Conservation (phyloP, 306 rosid species). For the Arachis stenosperma region DNA sequence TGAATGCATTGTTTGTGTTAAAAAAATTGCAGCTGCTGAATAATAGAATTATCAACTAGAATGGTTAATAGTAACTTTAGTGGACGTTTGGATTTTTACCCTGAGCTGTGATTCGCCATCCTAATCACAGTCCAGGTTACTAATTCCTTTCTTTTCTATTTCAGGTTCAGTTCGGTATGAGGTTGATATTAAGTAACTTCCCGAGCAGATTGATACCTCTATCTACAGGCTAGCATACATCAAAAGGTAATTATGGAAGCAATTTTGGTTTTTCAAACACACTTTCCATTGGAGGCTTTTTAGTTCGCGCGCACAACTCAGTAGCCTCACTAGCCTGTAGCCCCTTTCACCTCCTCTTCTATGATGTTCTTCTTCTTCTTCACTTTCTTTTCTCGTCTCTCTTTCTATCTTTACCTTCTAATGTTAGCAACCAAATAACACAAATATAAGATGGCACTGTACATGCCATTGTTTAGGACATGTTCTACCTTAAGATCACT, state of each 20-base stretch:
- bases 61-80: no score
- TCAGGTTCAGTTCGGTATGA: constrained; percentile 89
- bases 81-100: background rate
- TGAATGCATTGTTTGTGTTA: background rate
- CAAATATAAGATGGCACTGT: constrained; percentile 51
- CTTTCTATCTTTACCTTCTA: no score
- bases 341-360: no score
- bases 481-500: constrained; percentile 57
- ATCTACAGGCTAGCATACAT: constrained; percentile 51
- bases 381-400: no score
- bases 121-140: background rate
- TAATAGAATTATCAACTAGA: background rate
- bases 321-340: no score
- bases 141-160: constrained; percentile 7
- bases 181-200: constrained; percentile 83
- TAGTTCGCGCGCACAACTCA: no score
- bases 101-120: background rate
- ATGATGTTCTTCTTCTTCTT: no score
- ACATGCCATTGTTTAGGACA: constrained; percentile 81
- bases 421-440: no score
- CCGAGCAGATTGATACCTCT: constrained; percentile 85
- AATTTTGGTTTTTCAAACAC: no score
- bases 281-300: no score
- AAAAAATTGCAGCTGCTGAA: constrained; percentile 16
- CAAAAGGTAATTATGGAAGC: no score